These are phyloP conservation scores for Aspergillus sp. DNA, from an alignment of 2,329 filamentous ascomycete species.

Conservation along the genomic window DNA sequence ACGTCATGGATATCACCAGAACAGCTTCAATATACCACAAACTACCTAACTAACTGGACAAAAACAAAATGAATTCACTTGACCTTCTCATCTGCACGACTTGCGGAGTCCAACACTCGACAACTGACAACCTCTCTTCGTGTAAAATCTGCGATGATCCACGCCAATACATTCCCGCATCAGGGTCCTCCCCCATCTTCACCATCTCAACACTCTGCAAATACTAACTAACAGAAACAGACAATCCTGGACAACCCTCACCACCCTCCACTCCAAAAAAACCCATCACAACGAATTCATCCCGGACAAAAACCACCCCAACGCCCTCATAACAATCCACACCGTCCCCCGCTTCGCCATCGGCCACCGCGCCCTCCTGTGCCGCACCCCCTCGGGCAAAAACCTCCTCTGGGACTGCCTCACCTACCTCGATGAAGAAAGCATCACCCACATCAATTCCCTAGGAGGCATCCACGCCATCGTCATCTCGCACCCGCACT, in stretches of 20 bases:
- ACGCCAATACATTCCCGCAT: constrained; percentile 22
- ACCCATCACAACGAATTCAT: constrained; percentile 19
- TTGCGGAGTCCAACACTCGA: constrained; percentile 20
- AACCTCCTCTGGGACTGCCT: constrained; percentile 80
- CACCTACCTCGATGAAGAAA: constrained; percentile 62
- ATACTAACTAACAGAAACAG: constrained; percentile 1
- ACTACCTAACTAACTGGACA: neutral
- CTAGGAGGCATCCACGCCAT: constrained; percentile 68
- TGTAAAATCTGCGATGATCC: constrained; percentile 29
- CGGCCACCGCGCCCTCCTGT: constrained; percentile 67
- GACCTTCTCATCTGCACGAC: constrained; percentile 23
- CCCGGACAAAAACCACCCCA: constrained; percentile 8
- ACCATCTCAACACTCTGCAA: neutral
- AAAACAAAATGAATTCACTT: neutral
- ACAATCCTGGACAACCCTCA: constrained; percentile 26
- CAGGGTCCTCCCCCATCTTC: constrained; percentile 13
- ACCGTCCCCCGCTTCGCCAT: constrained; percentile 60
- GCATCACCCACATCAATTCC: constrained; percentile 50
- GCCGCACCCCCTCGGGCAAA: constrained; percentile 56
- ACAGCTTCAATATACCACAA: too few species aligned
- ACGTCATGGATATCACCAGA: too few species aligned
- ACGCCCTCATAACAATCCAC: constrained; percentile 19
- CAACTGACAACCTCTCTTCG: constrained; percentile 10
- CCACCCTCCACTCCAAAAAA: constrained; percentile 14
- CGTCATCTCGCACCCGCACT: constrained; percentile 76